Evolutionary conservation across 2,329 filamentous ascomycete genomes (phyloP), one percentile per base, ranked within the genome.

Genomic region (Clarireedia homoeocarpa): DNA sequence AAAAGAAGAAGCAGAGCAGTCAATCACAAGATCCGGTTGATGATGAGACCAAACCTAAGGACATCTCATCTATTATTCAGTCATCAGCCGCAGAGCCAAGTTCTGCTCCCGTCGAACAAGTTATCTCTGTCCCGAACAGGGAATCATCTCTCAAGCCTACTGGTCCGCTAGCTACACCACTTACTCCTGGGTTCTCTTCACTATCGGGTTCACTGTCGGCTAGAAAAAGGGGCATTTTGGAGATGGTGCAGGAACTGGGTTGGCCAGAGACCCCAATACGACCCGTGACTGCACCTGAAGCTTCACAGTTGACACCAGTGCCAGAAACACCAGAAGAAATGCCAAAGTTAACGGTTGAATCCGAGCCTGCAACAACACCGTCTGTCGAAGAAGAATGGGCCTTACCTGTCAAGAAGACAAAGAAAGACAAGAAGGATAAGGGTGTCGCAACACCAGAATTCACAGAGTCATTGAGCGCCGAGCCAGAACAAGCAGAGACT

Each of bases 371-470:
- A 34, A 23, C 36, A 12, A 20, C 47, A 5, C 38, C 39, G n/a
- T 27, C 39, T 20, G 10, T 42, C 12, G 27, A 51, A 27, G 55
- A 51, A 34, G 40, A 53, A 20, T 48, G 30, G 44, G 17, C 53
- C 39, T 38, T 57, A 20, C 42, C 55, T 36, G 69, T 67, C 63
- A 72, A 70, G 58, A 74, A 71, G 59, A 67, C 69, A 10, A 72
- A 71, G 57, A 71, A 71, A 59, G 65, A 67, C 5, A 74, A 74
- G 63, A 77, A 61, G n/a, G 15, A 30, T 39, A 26, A 53, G 15
- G 30, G 44, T 10, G 14, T 46, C 2, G 30, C 34, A n/a, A 47
- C 17, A 17, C 30, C 34, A 47, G 54, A 56, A 38, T 26, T 47
- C 24, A 15, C 44, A 3, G 44, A 47, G 10, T 47, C 44, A 27